Conservation (phyloP, 139 green algal genomes). For the Coelastrella sp. region DNA sequence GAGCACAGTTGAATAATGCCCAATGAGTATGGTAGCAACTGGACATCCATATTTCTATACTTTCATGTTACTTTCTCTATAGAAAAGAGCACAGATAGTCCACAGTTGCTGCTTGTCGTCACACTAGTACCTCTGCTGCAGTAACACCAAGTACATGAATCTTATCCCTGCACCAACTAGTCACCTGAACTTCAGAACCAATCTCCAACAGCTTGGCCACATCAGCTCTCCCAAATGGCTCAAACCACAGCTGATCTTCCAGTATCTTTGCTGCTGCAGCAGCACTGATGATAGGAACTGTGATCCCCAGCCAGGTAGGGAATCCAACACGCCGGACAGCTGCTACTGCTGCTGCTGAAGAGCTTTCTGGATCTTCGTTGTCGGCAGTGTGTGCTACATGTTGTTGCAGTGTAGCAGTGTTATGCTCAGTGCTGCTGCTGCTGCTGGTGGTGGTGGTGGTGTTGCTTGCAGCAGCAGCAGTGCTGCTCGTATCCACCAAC, state of each 20-base stretch:
- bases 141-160: not conserved
- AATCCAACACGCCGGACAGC: not conserved
- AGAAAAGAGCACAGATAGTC: too few species aligned
- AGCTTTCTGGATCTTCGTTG: not conserved
- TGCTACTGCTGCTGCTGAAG: conserved; percentile 7
- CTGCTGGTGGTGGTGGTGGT: not conserved
- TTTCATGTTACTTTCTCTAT: too few species aligned
- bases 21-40: too few species aligned
- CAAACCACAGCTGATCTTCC: conserved; percentile 43
- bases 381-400: too few species aligned
- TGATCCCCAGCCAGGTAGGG: not conserved
- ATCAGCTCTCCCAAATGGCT: conserved; percentile 35
- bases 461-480: not conserved
- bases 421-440: not conserved
- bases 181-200: conserved; percentile 20
- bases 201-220: conserved; percentile 33
- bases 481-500: conserved; percentile 17
- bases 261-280: conserved; percentile 33
- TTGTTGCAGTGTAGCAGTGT: too few species aligned
- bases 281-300: conserved; percentile 11
- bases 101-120: too few species aligned
- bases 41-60: too few species aligned
- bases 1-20: too few species aligned
- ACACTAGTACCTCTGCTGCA: not conserved
- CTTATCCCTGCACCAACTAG: not conserved